A percentile compares a stretch with the other conserved stretches of the same genome.
phyloP scores from a whole-genome alignment of 2,329 filamentous ascomycete genomes.

The Ophiocordyceps australis region DNA sequence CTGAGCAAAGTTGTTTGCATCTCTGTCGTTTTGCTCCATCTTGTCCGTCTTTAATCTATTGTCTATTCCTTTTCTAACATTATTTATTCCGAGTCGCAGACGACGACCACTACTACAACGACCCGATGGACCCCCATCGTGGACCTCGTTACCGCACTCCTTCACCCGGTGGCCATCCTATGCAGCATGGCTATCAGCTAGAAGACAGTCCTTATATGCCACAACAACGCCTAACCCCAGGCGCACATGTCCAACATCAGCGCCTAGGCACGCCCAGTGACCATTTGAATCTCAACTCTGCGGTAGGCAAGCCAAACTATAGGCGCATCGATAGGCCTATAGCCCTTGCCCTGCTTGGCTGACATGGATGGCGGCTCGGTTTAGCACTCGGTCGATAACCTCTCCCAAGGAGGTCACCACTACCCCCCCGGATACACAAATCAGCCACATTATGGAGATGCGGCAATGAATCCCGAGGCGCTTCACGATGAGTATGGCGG shows the following conservation, averaged over 20 bases:
- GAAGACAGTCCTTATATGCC: constrained; percentile 60
- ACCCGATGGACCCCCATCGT: constrained; percentile 33
- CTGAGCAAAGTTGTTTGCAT: background rate
- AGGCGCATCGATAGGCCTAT: too few relatives aligned
- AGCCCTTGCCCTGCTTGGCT: too few relatives aligned
- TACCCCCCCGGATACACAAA: background rate
- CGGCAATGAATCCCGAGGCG: constrained; percentile 66
- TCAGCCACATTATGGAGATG: constrained; percentile 37
- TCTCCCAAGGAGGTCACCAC: constrained; percentile 24
- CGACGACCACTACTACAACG: constrained; percentile 43
- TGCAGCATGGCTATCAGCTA: constrained; percentile 62
- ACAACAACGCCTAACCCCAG: constrained; percentile 16
- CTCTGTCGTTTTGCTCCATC: too few relatives aligned
- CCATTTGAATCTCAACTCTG: constrained; percentile 65
- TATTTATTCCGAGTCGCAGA: constrained; percentile 15
- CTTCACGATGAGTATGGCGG: constrained; percentile 44
- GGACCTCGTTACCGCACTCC: constrained; percentile 42
- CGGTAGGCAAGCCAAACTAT: constrained; percentile 33
- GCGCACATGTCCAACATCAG: constrained; percentile 7
- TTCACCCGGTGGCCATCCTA: constrained; percentile 58
- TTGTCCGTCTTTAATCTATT: background rate
- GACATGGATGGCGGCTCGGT: too few relatives aligned
- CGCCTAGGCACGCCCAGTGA: constrained; percentile 48
- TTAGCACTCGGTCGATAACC: constrained; percentile 36
- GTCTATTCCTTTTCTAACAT: constrained; percentile 6